These are phyloP conservation scores for Cladophialophora immunda DNA, from an alignment of 2,329 filamentous ascomycete species.

Conservation along the genomic window DNA sequence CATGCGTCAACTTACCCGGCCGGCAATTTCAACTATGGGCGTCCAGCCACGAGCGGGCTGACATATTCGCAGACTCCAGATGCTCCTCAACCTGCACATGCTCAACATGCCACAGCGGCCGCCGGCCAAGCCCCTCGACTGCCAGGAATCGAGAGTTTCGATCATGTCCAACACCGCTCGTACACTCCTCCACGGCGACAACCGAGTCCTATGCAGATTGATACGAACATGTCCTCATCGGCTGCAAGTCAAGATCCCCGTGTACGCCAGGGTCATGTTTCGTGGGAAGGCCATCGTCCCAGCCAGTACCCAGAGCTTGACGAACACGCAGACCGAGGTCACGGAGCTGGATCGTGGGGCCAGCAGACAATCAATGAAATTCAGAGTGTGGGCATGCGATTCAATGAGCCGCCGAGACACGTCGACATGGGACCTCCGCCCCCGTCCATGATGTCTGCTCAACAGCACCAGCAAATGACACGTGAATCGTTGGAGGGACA, in stretches of 20 bases:
- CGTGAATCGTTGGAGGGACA: constrained; percentile 35
- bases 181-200: constrained; percentile 69
- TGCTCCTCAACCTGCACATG: constrained; percentile 64
- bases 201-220: constrained; percentile 80
- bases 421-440: constrained; percentile 36
- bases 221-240: constrained; percentile 54
- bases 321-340: constrained; percentile 48
- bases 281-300: constrained; percentile 53
- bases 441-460: constrained; percentile 24
- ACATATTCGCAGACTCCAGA: constrained; percentile 78
- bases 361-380: constrained; percentile 55
- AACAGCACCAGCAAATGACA: constrained; percentile 40
- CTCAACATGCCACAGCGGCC: constrained; percentile 58
- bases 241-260: constrained; percentile 53
- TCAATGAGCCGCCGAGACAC: constrained; percentile 14
- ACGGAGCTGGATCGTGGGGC: constrained; percentile 53
- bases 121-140: constrained; percentile 71
- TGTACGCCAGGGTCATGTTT: constrained; percentile 52
- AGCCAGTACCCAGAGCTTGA: constrained; percentile 45
- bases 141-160: constrained; percentile 92
- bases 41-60: constrained; percentile 75
- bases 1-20: constrained; percentile 75
- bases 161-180: constrained; percentile 69
- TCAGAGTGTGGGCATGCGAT: constrained; percentile 40
- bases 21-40: constrained; percentile 62